Evolutionary conservation across 768 basidiomycete genomes (phyloP), one percentile per base, ranked within the genome.

Genomic region (Terana coerulea): DNA sequence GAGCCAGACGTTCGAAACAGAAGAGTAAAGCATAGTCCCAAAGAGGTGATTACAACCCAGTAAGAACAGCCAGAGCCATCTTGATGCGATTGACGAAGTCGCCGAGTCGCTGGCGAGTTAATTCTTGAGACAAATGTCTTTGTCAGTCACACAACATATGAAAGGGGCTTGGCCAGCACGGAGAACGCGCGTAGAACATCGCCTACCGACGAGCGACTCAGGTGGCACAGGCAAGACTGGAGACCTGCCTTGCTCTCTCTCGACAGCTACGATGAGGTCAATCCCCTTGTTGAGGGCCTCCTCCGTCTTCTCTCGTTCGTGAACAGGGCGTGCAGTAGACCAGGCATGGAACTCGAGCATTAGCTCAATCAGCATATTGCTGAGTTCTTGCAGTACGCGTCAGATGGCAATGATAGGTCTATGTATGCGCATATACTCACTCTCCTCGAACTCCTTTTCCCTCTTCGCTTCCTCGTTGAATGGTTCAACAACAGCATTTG

Each of bases 201-300:
- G 53, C 63, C 55, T 64, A 67, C 63, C 61, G 57, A 66, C 51
- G 56, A 66, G 52, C 19, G 53, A 48, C 34, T 43, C 14, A 31
- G 49, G 24, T 21, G 45, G 42, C 34, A 47, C 10, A 17, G 28
- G 53, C 12, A 31, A 48, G 36, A 41, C 8, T 49, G 44, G 52
- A 41, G 59, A 69, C 69, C 45, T 68, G 67, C 71, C 71, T 69
- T 72, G 71, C 58, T 69, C 65, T 36, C 59, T 53, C 53, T 72
- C 71, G 15, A 55, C 53, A 6, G 58, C 58, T 24, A 64, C 58
- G 15, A 72, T 41, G 0, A 19, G 42, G 33, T 64, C 57, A 30
- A 72, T 58, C 19, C 66, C 64, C 29, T 59, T 58, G 47, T 68
- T 65, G 21, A 68, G 60, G 21, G 49, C 49, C 17, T 62, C 61